Percentiles rank a stretch among this genome's conserved stretches.
Evolutionary conservation across 768 basidiomycete species (phyloP).

Genomic region (Boletus rubroflammeus): DNA sequence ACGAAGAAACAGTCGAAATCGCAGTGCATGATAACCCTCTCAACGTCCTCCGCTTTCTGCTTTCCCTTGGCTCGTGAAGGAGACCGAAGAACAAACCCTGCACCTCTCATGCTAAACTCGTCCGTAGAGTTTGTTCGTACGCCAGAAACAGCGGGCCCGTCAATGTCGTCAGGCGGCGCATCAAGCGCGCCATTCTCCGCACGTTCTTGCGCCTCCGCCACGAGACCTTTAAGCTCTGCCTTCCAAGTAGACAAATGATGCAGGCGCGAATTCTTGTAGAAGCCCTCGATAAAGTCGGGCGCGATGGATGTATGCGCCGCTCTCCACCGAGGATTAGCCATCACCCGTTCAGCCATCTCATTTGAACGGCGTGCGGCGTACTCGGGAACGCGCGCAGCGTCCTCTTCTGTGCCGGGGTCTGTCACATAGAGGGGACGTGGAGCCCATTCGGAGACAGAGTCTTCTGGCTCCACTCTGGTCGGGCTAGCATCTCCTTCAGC

Average conservation of each 20-base stretch:
- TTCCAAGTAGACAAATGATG: conserved; percentile 94
- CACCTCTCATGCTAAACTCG: conserved; percentile 51
- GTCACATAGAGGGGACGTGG: conserved; percentile 35
- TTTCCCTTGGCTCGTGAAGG: conserved; percentile 51
- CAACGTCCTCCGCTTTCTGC: conserved; percentile 44
- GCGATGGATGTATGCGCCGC: conserved; percentile 83
- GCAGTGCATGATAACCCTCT: conserved; percentile 82
- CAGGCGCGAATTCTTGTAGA: conserved; percentile 82
- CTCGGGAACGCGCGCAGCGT: conserved; percentile 47
- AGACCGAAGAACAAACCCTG: conserved; percentile 46
- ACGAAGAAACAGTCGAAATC: conserved; percentile 99
- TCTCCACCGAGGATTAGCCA: conserved; percentile 85
- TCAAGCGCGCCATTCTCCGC: conserved; percentile 43
- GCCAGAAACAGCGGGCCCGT: not conserved
- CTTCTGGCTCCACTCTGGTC: not conserved
- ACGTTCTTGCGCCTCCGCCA: conserved; percentile 73
- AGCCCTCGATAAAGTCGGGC: conserved; percentile 83
- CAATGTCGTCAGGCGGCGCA: not conserved
- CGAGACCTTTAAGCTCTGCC: conserved; percentile 76
- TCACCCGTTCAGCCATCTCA: conserved; percentile 66
- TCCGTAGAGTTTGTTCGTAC: conserved; percentile 1
- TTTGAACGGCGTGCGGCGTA: conserved; percentile 75
- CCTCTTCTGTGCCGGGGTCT: conserved; percentile 40
- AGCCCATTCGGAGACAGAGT: conserved; percentile 5
- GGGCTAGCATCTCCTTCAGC: not conserved